phyloP scores from a whole-genome alignment of 306 rosid genomes.

The Vicia faba region DNA sequence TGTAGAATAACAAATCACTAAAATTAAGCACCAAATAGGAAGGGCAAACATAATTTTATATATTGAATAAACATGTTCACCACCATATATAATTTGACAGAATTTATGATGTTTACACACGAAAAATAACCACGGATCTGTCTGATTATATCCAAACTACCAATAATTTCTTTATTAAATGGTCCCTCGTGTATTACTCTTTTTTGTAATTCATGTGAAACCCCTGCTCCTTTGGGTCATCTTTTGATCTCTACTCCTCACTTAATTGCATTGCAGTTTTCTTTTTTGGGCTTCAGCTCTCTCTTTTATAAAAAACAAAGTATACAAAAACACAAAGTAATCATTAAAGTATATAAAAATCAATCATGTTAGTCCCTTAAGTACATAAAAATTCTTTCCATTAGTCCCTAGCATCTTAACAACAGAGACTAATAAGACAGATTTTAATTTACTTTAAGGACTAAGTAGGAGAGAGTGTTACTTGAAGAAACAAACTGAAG shows the following conservation, averaged over 20 bases:
- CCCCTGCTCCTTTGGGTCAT: neutral
- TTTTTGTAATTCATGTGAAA: neutral
- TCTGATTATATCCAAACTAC: conserved; percentile 12
- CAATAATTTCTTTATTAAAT: conserved; percentile 7
- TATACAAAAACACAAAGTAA: neutral
- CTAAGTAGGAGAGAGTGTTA: neutral
- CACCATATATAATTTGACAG: neutral
- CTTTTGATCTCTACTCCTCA: neutral
- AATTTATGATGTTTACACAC: conserved; percentile 11
- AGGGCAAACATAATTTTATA: conserved; percentile 5
- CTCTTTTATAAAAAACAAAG: too few relatives aligned
- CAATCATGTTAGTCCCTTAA: conserved; percentile 3
- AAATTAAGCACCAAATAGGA: conserved; percentile 25
- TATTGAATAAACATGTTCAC: neutral
- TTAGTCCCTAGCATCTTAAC: conserved; percentile 5
- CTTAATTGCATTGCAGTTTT: neutral
- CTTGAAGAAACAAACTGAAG: neutral
- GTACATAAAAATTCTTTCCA: neutral
- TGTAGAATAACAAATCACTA: conserved; percentile 32
- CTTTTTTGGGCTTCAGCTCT: neutral
- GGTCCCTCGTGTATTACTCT: neutral
- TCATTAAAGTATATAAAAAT: neutral
- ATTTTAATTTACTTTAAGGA: neutral
- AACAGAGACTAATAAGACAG: conserved; percentile 1
- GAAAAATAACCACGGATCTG: neutral